Conservation (phyloP, 257 asterid species). For the Rauvolfia tetraphylla region DNA sequence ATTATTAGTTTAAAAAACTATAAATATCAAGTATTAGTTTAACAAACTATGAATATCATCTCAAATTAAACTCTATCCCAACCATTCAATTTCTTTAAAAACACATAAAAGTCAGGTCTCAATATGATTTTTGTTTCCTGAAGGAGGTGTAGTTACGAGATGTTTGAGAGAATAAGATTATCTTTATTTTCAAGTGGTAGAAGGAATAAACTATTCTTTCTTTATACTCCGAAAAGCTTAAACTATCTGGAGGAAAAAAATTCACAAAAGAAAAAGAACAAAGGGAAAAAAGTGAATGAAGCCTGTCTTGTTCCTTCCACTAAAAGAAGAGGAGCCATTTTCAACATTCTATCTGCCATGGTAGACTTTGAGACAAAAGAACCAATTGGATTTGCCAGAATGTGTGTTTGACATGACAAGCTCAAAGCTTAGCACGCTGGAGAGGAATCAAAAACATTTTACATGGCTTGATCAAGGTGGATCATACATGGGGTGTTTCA, state of each 20-base stretch:
- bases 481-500: not conserved
- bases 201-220: not conserved
- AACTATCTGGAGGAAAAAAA: not conserved
- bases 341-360: not conserved
- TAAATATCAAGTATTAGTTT: too few relatives aligned
- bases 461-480: not conserved
- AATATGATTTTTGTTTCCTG: not conserved
- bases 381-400: slow-evolving; percentile 2
- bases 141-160: not conserved
- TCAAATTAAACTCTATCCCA: not conserved
- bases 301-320: not conserved
- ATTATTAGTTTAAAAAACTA: too few relatives aligned
- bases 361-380: not conserved
- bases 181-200: not conserved
- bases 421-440: not conserved
- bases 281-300: not conserved
- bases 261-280: not conserved
- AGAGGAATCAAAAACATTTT: not conserved
- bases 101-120: not conserved
- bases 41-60: slow-evolving; percentile 5
- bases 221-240: not conserved
- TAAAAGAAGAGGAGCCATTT: not conserved
- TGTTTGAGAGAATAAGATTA: not conserved
- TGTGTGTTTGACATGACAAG: not conserved
- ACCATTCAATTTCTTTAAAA: not conserved